Conservation (phyloP, 139 green algal genomes). For the Chlamydomonas incerta region DNA sequence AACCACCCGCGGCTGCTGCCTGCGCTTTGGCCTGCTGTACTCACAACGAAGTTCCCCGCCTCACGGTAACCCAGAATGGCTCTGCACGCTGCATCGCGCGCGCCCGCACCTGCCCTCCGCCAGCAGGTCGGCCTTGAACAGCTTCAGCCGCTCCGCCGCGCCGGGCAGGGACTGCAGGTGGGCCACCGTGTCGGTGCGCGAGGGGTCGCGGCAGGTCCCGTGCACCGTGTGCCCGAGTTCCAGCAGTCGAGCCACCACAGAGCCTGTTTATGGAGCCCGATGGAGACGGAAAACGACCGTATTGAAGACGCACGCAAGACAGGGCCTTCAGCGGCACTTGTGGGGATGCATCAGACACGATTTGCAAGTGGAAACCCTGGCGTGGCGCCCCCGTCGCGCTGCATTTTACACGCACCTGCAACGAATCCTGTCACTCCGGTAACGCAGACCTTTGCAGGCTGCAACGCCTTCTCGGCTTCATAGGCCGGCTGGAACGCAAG, state of each 20-base stretch:
- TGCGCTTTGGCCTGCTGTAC: too few relatives aligned
- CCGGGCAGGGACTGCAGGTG: constrained; percentile 57
- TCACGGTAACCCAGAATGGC: too few relatives aligned
- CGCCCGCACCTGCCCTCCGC: neutral
- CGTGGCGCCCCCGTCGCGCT: too few relatives aligned
- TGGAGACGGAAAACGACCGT: too few relatives aligned
- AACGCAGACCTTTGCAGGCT: constrained; percentile 15
- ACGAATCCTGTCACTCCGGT: constrained; percentile 58
- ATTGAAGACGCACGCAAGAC: neutral
- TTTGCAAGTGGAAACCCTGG: too few relatives aligned
- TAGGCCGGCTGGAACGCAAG: neutral
- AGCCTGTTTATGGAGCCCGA: neutral
- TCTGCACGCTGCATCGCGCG: neutral
- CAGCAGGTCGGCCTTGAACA: constrained; percentile 66
- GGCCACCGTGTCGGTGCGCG: neutral
- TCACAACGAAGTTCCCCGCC: too few relatives aligned
- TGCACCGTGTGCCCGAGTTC: constrained; percentile 63
- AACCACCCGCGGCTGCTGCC: too few relatives aligned
- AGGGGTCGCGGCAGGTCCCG: constrained; percentile 43
- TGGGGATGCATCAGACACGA: too few relatives aligned
- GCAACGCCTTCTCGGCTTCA: neutral
- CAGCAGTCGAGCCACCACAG: constrained; percentile 49
- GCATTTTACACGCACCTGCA: constrained; percentile 44
- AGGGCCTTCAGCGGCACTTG: neutral
- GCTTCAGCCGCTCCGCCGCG: constrained; percentile 50